A percentile compares a stretch with the other conserved stretches of the same genome.
Evolutionary conservation across 2,329 filamentous ascomycete species (phyloP).

Genomic region (Colletotrichum sojae): DNA sequence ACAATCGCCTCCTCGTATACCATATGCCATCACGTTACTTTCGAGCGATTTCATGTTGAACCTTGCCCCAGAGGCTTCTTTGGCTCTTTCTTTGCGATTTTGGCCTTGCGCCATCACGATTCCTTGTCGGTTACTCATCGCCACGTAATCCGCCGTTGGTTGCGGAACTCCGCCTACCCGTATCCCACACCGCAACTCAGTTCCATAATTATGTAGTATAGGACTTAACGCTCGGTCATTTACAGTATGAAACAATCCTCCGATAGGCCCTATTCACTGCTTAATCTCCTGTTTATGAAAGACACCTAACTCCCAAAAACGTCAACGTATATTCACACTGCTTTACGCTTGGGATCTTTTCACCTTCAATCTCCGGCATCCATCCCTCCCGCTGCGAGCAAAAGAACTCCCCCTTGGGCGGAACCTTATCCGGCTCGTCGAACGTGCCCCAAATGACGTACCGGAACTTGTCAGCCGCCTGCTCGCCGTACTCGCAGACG

Average conservation of each 20-base stretch:
- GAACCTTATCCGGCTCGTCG: slow-evolving; percentile 62
- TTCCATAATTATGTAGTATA: too few relatives aligned
- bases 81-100: too few relatives aligned
- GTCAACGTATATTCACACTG: neutral
- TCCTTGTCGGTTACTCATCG: neutral
- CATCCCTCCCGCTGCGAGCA: slow-evolving; percentile 61
- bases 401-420: slow-evolving; percentile 70
- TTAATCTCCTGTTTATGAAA: slow-evolving; percentile 30
- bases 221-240: neutral
- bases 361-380: slow-evolving; percentile 65
- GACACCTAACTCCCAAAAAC: neutral
- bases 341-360: neutral
- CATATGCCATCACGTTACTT: too few relatives aligned
- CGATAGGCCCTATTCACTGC: neutral
- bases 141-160: too few relatives aligned
- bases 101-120: too few relatives aligned
- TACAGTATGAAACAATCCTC: too few relatives aligned
- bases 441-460: slow-evolving; percentile 63
- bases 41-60: too few relatives aligned
- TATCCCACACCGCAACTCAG: neutral
- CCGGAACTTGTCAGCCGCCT: slow-evolving; percentile 58
- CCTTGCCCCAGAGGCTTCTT: too few relatives aligned
- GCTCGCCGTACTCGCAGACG: slow-evolving; percentile 51
- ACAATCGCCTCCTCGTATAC: too few relatives aligned
- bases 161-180: slow-evolving; percentile 11